Evolutionary conservation across 345 rosid genomes (phyloP).

Genomic region (Dipteronia sinensis): DNA sequence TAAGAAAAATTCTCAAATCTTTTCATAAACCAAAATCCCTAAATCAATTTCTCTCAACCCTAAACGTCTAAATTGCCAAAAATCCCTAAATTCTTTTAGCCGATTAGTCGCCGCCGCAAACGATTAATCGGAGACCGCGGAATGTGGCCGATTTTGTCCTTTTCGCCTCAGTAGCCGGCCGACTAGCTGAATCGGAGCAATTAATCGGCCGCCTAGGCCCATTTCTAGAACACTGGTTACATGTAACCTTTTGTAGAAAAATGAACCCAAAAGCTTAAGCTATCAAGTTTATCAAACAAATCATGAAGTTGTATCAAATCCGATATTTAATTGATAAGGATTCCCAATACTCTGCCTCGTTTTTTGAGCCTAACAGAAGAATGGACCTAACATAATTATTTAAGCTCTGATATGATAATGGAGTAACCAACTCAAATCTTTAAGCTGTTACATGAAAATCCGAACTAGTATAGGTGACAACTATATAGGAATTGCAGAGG

Average conservation of each 20-base stretch:
- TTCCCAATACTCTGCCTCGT: background rate
- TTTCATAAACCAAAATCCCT: too few relatives aligned
- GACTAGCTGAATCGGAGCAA: too few relatives aligned
- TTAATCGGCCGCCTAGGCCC: too few relatives aligned
- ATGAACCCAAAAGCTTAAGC: background rate
- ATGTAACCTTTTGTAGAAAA: background rate
- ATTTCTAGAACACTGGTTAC: too few relatives aligned
- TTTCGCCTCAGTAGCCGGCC: too few relatives aligned
- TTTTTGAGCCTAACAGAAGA: background rate
- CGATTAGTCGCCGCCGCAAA: too few relatives aligned
- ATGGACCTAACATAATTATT: background rate
- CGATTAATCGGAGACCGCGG: too few relatives aligned
- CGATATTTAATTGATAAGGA: background rate
- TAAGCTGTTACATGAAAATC: background rate
- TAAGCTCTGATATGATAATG: background rate
- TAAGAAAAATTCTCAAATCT: too few relatives aligned
- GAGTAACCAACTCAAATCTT: background rate
- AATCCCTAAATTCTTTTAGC: too few relatives aligned
- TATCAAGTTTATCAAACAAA: background rate
- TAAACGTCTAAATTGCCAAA: too few relatives aligned
- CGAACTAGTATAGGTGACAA: background rate
- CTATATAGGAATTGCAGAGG: constrained; percentile 9
- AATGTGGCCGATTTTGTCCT: too few relatives aligned
- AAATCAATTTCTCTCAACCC: too few relatives aligned
- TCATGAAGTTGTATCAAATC: background rate